Evolutionary conservation across 345 rosid species (phyloP).

Genomic region (Syzygium jambos): DNA sequence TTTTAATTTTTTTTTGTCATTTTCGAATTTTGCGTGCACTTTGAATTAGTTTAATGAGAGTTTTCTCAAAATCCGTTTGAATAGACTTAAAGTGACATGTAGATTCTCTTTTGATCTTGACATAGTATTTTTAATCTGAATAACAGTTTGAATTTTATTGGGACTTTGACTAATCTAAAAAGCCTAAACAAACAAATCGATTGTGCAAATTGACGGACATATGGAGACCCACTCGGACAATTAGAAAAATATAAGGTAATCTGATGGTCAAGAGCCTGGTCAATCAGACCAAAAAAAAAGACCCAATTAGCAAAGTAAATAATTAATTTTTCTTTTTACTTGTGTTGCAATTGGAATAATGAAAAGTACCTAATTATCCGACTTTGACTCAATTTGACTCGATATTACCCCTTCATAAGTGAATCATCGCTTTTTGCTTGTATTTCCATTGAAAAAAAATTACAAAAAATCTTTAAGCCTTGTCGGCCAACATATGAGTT

Average conservation of each 20-base stretch:
- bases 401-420: not conserved
- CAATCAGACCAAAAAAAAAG: no score
- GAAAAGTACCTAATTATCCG: not conserved
- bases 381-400: not conserved
- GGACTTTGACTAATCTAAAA: not conserved
- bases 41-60: not conserved
- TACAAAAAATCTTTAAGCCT: not conserved
- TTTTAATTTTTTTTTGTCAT: not conserved
- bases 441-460: not conserved
- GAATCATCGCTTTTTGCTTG: not conserved
- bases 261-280: fast-evolving
- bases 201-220: not conserved
- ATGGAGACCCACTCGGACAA: not conserved
- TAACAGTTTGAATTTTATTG: not conserved
- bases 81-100: not conserved
- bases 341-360: not conserved
- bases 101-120: not conserved
- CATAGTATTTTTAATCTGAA: not conserved
- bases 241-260: not conserved
- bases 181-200: not conserved
- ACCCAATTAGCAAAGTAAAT: not conserved
- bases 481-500: not conserved
- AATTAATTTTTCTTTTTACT: not conserved
- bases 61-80: not conserved
- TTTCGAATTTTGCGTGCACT: not conserved